A percentile compares a stretch with the other conserved stretches of the same genome.
These are phyloP conservation scores for Nitzschia sp. DNA, from an alignment of 108 stramenopile species.

Conservation along the genomic window DNA sequence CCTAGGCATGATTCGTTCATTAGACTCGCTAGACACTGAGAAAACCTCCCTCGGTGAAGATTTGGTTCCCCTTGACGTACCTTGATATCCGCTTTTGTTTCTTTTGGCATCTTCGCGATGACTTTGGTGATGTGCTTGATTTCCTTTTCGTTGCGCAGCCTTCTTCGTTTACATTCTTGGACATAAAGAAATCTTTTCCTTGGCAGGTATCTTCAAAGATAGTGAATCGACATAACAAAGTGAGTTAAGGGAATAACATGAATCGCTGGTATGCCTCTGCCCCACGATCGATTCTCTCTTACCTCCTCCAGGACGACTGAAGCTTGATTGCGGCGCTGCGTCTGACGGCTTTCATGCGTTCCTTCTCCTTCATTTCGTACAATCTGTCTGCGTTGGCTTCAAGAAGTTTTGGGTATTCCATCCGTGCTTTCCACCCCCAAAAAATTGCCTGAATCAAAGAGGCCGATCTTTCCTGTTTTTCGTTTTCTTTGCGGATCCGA, in stretches of 20 bases:
- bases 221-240: too few species aligned
- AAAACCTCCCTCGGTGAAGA: neutral
- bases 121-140: slow-evolving; percentile 26
- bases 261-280: neutral
- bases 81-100: slow-evolving; percentile 26
- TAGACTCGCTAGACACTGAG: neutral
- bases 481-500: slow-evolving; percentile 4
- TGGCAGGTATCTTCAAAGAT: slow-evolving; percentile 20
- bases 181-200: slow-evolving; percentile 17
- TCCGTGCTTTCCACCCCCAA: slow-evolving; percentile 18
- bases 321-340: slow-evolving; percentile 2
- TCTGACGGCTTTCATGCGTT: neutral
- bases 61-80: neutral
- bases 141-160: slow-evolving; percentile 22
- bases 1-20: neutral
- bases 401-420: slow-evolving; percentile 6
- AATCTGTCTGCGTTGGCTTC: slow-evolving; percentile 7
- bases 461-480: slow-evolving; percentile 10
- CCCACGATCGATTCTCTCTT: too few species aligned
- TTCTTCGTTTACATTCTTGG: slow-evolving; percentile 5
- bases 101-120: slow-evolving; percentile 22
- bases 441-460: slow-evolving; percentile 7
- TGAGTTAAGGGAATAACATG: neutral
- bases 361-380: neutral
- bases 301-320: slow-evolving; percentile 3